Base-by-base conservation (phyloP, 805 yeast genomes). In the Wickerhamiella bombiphila region DNA sequence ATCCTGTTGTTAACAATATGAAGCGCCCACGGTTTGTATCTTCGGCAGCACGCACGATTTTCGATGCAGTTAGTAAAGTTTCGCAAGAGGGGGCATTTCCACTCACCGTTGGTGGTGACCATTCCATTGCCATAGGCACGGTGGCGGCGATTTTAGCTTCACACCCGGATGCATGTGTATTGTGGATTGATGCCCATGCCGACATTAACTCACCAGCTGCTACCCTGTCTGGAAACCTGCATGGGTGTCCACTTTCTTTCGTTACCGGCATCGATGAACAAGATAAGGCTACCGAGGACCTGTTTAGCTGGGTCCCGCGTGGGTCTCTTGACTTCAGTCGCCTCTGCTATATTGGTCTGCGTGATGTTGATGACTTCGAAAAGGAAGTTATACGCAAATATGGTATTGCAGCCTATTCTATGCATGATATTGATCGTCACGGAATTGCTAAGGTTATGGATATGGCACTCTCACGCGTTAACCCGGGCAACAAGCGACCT, bases 101-200 rank as follows among this genome's bases (percentile, higher is more conserved):
- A 5, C 61, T 88, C 38, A 83, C 95, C 2, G 57, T 88, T 37
- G 98, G 98, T 36, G 98, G 98, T 38, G 98, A 88, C 60, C 98
- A 88, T 58, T 83, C 95, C 6, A 79, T 88, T 47, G 97, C 94
- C 36, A 83, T 88, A 51, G 94, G 93, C 35, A 85, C 96, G 7
- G 78, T 88, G 25, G 68, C 82, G 22, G 97, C 93, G 2, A 80
- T 86, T 22, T 66, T 83, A 44, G 72, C 71, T 14, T 69, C 72
- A 46, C 66, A 78, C 56, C 94, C 95, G 15, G 83, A 86, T 49
- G 83, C 94, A 20, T 85, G 94, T 52, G 66, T 88, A 29, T 56
- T 88, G 44, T 88, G 98, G 98, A 78, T 88, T 50, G 98, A 88
- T 60, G 98, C 98, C 0, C 98, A 88, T 58, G 95, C 97, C 15